Percentiles rank a stretch among this genome's conserved stretches.
These are phyloP conservation scores for Primulina tabacum DNA, from an alignment of 257 asterid species.

Conservation along the genomic window DNA sequence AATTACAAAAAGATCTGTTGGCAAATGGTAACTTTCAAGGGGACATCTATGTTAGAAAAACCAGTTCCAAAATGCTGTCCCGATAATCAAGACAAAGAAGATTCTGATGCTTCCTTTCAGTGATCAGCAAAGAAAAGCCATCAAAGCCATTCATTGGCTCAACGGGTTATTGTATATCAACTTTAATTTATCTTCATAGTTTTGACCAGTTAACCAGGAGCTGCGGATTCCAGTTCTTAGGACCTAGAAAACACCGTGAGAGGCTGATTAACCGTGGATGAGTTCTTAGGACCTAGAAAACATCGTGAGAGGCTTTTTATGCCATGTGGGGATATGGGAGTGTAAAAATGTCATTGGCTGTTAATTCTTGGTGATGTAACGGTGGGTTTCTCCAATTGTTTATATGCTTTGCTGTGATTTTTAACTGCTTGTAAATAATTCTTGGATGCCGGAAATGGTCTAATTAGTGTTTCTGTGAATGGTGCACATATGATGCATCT, in stretches of 20 bases:
- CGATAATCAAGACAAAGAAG: constrained; percentile 43
- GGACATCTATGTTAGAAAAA: constrained; percentile 83
- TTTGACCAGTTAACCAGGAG: neutral
- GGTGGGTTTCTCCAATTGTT: neutral
- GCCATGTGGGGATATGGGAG: neutral
- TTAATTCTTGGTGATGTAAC: neutral
- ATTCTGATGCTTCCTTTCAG: constrained; percentile 29
- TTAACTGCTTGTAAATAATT: constrained; percentile 1
- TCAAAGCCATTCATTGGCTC: constrained; percentile 32
- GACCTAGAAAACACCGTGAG: neutral
- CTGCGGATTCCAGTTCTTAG: neutral
- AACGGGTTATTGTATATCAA: constrained; percentile 27
- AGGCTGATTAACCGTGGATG: too few relatives aligned
- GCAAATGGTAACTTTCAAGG: constrained; percentile 88
- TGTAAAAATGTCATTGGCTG: neutral
- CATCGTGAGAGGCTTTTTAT: neutral
- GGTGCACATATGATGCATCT: neutral
- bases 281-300: constrained; percentile 1
- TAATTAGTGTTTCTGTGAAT: neutral
- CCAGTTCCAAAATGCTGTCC: constrained; percentile 61
- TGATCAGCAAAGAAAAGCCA: constrained; percentile 24
- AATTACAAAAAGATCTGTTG: constrained; percentile 70
- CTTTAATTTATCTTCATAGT: neutral
- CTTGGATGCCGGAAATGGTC: neutral
- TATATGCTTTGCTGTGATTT: neutral